Evolutionary conservation across 2,329 filamentous ascomycete species (phyloP).

Genomic region (Coniochaeta sp.): DNA sequence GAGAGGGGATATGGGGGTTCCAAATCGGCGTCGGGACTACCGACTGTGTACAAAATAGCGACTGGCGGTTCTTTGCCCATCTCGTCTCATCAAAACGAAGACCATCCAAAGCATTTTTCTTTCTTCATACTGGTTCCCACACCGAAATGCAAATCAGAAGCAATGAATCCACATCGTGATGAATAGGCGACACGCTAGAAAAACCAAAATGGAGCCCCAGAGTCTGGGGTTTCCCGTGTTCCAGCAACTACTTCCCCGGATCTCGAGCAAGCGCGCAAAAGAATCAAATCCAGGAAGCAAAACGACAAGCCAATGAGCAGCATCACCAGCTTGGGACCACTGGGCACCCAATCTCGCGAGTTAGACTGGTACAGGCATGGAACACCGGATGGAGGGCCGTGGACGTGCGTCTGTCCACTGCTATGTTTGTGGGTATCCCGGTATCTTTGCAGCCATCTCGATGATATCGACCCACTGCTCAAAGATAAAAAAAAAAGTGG

Average conservation of each 20-base stretch:
- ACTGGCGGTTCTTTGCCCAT: slow-evolving; percentile 9
- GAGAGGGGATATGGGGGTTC: slow-evolving; percentile 14
- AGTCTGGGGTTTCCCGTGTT: too few relatives aligned
- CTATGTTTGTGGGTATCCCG: neutral
- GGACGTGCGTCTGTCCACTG: neutral
- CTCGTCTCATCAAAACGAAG: slow-evolving; percentile 12
- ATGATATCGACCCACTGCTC: neutral
- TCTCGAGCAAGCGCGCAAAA: too few relatives aligned
- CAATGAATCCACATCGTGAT: too few relatives aligned
- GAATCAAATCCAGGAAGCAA: neutral
- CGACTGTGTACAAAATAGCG: slow-evolving; percentile 15
- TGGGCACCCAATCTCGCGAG: neutral
- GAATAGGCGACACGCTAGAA: neutral
- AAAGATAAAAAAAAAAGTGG: neutral
- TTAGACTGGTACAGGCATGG: too few relatives aligned
- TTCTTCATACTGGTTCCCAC: slow-evolving; percentile 4
- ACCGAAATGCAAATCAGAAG: too few relatives aligned
- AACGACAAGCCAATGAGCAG: neutral
- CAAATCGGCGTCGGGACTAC: slow-evolving; percentile 12
- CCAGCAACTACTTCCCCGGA: too few relatives aligned
- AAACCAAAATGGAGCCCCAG: neutral
- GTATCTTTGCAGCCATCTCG: neutral
- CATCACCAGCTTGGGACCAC: neutral
- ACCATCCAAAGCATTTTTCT: slow-evolving; percentile 16
- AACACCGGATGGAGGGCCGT: too few relatives aligned